Evolutionary conservation across 345 rosid species (phyloP), one percentile per base, ranked within the genome.

Genomic region (Pistacia vera): DNA sequence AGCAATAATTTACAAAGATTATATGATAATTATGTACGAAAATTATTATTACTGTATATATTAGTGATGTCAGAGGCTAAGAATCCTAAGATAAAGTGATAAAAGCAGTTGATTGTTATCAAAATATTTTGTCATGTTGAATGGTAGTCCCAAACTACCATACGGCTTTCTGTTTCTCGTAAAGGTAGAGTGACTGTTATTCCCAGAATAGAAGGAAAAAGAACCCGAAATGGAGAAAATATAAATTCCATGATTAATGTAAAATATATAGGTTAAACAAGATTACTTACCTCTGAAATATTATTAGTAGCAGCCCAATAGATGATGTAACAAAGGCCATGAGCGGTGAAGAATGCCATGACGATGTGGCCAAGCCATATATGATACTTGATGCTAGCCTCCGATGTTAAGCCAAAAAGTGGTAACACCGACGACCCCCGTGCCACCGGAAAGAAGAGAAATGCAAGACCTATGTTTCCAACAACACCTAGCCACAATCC

Each of bases 321-420:
- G 11, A 72, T 33, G 74, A 91, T 84, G 86, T 70, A 93, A 73
- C 75, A 51, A 51, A 93, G 33, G 18, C 99, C 98, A 64, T 95
- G 98, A 63, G 83, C 63, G 0, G 96, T 84, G 79, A 91, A 87
- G 79, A 90, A 62, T 25, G 74, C 14, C 92, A 95, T 82, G 77
- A 85, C 88, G 72, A 87, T 70, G 71, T 95, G 97, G 1, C 99
- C 98, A 0, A 95, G 80, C 98, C 99, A 95, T 52, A 90, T 90
- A 61, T 95, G 99, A 48, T 95, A 95, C 84, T 91, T 95, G 71
- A 95, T 93, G 93, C 97, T 86, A 2, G 85, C 83, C 73, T 95
- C 99, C 18, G 96, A 93, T 30, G 95, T 90, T 28, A 95, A 70
- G 11, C 97, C 98, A 8, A 95, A 75, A 20, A 87, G 59, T 9